phyloP scores from a whole-genome alignment of 805 yeast species.

The Teunomyces lycoperdinae region DNA sequence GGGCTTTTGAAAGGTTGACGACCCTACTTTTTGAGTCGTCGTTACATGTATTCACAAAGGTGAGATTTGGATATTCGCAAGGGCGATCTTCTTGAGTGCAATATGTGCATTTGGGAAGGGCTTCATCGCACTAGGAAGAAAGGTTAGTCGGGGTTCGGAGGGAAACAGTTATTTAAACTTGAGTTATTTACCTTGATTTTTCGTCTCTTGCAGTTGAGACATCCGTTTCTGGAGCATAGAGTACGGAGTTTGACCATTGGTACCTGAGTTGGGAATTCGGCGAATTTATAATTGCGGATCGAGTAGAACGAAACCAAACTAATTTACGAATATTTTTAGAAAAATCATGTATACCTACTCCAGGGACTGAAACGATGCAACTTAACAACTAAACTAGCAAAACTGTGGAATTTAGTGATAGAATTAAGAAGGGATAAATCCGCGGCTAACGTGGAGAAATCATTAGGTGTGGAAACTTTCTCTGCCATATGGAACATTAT shows the following conservation, averaged over 20 bases:
- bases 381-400: neutral
- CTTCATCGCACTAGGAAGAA: slow-evolving; percentile 27
- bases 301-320: neutral
- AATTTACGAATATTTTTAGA: neutral
- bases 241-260: neutral
- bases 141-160: neutral
- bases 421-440: no score
- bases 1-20: slow-evolving; percentile 7
- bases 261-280: neutral
- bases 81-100: slow-evolving; percentile 24
- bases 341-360: neutral
- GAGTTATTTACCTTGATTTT: slow-evolving; percentile 28
- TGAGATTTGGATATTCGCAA: slow-evolving; percentile 12
- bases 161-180: neutral
- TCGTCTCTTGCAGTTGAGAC: slow-evolving; percentile 29
- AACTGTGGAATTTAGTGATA: no score
- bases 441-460: no score
- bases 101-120: slow-evolving; percentile 31
- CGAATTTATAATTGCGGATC: neutral
- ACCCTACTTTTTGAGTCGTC: neutral
- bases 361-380: neutral
- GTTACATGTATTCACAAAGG: neutral
- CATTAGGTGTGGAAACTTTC: no score
- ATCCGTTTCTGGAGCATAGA: slow-evolving; percentile 25
- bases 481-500: no score